Evolutionary conservation across 2,329 filamentous ascomycete genomes (phyloP).

Genomic region (Diaporthe ilicicola): DNA sequence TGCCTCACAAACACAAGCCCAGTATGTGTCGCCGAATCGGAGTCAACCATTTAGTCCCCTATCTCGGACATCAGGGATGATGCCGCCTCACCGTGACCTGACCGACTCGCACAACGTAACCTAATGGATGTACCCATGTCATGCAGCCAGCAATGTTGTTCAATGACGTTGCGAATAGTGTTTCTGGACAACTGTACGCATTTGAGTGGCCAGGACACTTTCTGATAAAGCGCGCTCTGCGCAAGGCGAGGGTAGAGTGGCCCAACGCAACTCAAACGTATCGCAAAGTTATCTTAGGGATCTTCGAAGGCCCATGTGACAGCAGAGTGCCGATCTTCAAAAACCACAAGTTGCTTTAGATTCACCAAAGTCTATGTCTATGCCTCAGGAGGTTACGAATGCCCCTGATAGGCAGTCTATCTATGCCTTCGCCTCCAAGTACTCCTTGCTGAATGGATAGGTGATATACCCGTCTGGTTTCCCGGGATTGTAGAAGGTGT

Average conservation of each 20-base stretch:
- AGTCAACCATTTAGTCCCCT: not conserved
- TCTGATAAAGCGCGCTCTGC: not conserved
- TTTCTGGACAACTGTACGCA: not conserved
- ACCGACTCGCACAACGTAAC: slow-evolving; percentile 16
- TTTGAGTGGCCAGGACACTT: not conserved
- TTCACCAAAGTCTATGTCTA: not conserved
- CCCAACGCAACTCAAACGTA: not conserved
- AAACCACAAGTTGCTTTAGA: too few relatives aligned
- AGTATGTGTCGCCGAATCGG: not conserved
- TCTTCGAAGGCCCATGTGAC: not conserved
- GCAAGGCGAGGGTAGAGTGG: not conserved
- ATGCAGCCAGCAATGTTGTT: not conserved
- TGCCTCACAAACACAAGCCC: not conserved
- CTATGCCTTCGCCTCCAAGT: slow-evolving; percentile 13
- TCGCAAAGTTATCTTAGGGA: too few relatives aligned
- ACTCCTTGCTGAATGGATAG: slow-evolving; percentile 28
- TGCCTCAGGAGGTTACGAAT: not conserved
- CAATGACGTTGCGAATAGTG: not conserved
- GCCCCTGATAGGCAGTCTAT: not conserved
- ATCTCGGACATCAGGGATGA: slow-evolving; percentile 19
- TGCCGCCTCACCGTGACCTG: not conserved
- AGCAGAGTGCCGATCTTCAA: too few relatives aligned
- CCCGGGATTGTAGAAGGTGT: slow-evolving; percentile 47
- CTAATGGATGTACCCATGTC: not conserved
- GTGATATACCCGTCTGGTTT: slow-evolving; percentile 18